phyloP scores from a whole-genome alignment of 2,329 filamentous ascomycete genomes.

The Aspergillus arachidicola region DNA sequence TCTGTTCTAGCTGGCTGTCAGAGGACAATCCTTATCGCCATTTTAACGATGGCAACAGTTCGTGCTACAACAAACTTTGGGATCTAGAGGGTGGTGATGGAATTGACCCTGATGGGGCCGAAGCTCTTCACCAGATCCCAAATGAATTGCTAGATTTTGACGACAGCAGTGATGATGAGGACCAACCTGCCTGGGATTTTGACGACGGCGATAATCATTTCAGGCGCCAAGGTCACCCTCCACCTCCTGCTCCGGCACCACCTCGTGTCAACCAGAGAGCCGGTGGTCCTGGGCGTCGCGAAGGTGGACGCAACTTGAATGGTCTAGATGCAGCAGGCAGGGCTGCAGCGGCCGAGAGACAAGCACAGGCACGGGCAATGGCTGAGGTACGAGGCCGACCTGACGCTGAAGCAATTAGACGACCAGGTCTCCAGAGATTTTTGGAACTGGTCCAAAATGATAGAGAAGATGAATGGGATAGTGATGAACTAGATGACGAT shows the following conservation, averaged over 20 bases:
- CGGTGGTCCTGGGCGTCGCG: constrained; percentile 29
- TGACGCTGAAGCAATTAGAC: constrained; percentile 24
- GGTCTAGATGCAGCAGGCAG: constrained; percentile 37
- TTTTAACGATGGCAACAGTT: constrained; percentile 72
- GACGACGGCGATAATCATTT: constrained; percentile 31
- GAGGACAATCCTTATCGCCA: constrained; percentile 82
- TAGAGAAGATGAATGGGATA: constrained; percentile 62
- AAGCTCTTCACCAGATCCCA: constrained; percentile 43
- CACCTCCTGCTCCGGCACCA: constrained; percentile 45
- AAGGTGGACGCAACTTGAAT: constrained; percentile 28
- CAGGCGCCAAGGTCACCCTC: constrained; percentile 32
- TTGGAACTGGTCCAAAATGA: constrained; percentile 55
- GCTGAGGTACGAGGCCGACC: constrained; percentile 37
- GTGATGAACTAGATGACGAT: constrained; percentile 56
- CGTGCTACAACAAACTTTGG: constrained; percentile 86
- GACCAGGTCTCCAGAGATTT: constrained; percentile 53
- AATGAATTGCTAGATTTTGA: constrained; percentile 42
- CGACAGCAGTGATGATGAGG: constrained; percentile 34
- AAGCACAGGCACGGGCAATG: constrained; percentile 43
- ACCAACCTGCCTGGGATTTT: constrained; percentile 28
- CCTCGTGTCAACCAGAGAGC: constrained; percentile 35
- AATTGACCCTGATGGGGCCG: constrained; percentile 44
- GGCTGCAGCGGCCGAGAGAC: constrained; percentile 41
- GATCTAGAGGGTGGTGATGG: constrained; percentile 81
- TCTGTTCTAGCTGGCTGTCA: constrained; percentile 85